Evolutionary conservation across 768 basidiomycete species (phyloP).

Genomic region (Pleurotus cornucopiae): DNA sequence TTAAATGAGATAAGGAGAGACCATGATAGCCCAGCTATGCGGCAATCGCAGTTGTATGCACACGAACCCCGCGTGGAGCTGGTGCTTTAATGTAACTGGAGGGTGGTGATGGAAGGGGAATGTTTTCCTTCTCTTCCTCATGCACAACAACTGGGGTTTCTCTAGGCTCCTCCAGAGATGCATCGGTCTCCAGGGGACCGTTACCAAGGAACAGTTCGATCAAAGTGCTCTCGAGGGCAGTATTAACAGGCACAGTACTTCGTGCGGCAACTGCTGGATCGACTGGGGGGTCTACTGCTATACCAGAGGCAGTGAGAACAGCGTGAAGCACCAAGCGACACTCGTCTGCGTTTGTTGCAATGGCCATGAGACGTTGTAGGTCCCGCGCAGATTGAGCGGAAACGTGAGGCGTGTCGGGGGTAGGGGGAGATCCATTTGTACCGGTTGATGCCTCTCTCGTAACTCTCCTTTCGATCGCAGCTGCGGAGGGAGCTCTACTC

Average conservation of each 20-base stretch:
- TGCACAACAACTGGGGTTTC: not conserved
- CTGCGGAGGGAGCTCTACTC: not conserved
- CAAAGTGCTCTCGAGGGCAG: conserved; percentile 41
- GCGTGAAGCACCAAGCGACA: conserved; percentile 83
- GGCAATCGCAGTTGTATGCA: not conserved
- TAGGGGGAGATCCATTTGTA: conserved; percentile 9
- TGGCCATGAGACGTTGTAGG: conserved; percentile 61
- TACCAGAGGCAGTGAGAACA: conserved; percentile 65
- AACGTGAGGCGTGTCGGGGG: conserved; percentile 25
- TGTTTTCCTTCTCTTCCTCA: too few species aligned
- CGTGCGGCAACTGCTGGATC: conserved; percentile 13
- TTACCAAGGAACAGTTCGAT: conserved; percentile 43
- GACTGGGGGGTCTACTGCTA: conserved; percentile 26
- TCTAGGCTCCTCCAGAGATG: not conserved
- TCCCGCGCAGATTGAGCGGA: conserved; percentile 51
- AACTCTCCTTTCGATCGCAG: not conserved
- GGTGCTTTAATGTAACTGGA: not conserved
- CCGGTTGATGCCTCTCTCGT: not conserved
- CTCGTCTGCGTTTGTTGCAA: conserved; percentile 74
- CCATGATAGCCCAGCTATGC: not conserved
- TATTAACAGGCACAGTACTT: conserved; percentile 19
- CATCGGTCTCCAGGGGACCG: conserved; percentile 2
- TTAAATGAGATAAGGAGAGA: not conserved
- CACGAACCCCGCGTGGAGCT: not conserved
- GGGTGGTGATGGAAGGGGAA: too few species aligned